Evolutionary conservation across 495 filamentous ascomycete genomes (phyloP).

Genomic region (Hyaloscypha finlandica): DNA sequence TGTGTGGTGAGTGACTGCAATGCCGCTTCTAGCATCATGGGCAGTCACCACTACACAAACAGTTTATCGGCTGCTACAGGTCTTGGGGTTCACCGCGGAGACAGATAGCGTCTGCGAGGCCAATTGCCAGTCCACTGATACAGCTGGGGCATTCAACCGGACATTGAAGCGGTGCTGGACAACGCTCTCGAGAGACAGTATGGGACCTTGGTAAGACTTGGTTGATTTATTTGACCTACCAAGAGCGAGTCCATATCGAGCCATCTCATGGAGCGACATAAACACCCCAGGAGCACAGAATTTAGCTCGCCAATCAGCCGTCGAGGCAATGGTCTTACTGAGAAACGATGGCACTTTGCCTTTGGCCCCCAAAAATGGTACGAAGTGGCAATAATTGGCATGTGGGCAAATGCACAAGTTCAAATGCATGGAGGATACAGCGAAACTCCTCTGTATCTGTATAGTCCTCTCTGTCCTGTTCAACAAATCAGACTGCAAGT

Average conservation of each 20-base stretch:
- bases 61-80: conserved; percentile 50
- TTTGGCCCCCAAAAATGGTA: conserved; percentile 39
- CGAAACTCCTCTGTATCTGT: conserved; percentile 55
- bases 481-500: conserved; percentile 45
- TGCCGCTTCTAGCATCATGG: conserved; percentile 54
- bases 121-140: conserved; percentile 32
- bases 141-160: conserved; percentile 47
- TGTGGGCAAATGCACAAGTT: conserved; percentile 57
- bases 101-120: conserved; percentile 45
- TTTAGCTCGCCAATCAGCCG: conserved; percentile 58
- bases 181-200: conserved; percentile 56
- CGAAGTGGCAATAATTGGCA: conserved; percentile 56
- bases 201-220: conserved; percentile 52
- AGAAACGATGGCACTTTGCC: conserved; percentile 62
- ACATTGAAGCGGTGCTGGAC: conserved; percentile 51
- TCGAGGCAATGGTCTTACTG: conserved; percentile 57
- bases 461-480: conserved; percentile 49
- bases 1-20: conserved; percentile 57
- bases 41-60: conserved; percentile 51
- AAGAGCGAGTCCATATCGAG: conserved; percentile 42
- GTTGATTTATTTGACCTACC: conserved; percentile 62
- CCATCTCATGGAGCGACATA: conserved; percentile 54
- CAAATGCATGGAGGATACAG: conserved; percentile 64
- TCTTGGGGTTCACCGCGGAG: conserved; percentile 53
- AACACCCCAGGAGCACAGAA: conserved; percentile 50